Evolutionary conservation across 1,284 basidiomycete genomes (phyloP), one percentile per base, ranked within the genome.

Genomic region (Cryptococcus wingfieldii): DNA sequence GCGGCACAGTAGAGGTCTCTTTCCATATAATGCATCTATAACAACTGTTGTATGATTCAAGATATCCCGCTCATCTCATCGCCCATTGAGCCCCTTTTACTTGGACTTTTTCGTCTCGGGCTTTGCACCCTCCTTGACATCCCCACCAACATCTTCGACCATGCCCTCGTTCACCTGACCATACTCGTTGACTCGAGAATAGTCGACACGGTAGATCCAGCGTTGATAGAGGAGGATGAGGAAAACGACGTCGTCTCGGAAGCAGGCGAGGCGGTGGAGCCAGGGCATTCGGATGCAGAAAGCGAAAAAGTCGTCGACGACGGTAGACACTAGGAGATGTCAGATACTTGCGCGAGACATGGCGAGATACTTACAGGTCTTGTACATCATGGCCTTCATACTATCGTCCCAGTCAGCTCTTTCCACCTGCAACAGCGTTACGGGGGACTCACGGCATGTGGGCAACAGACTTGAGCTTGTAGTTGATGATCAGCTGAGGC

Each of bases 221-320:
- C 90, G 85, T 50, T 69, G 70, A 60, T 73, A 73, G 28, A 75
- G 60, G 9, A 72, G 61, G 45, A 76, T 59, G 27, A 76, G 55
- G 59, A 95, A 94, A 53, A 95, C 91, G 25, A 90, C 84, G 71
- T 95, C 91, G 78, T 95, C 91, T 60, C 90, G 83, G 78, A 80
- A 79, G 59, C 77, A 79, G 1, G 77, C 76, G 10, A 79, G 63
- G 43, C 76, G 85, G 75, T 97, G 94, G 51, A 97, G 81, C 71
- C 87, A 85, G 16, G 95, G 95, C 94, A 97, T 97, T 79, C 90
- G 89, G 79, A 95, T 91, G 70, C 89, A 90, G 77, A 94, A 95
- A 19, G 70, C 69, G 57, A 93, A 94, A 64, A 95, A 83, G 78
- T 96, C 93, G 77, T 97, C 93, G 34, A 96, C 89, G 53, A 80